Evolutionary conservation across 306 rosid genomes (phyloP).

Genomic region (Heteromeles arbutifolia): DNA sequence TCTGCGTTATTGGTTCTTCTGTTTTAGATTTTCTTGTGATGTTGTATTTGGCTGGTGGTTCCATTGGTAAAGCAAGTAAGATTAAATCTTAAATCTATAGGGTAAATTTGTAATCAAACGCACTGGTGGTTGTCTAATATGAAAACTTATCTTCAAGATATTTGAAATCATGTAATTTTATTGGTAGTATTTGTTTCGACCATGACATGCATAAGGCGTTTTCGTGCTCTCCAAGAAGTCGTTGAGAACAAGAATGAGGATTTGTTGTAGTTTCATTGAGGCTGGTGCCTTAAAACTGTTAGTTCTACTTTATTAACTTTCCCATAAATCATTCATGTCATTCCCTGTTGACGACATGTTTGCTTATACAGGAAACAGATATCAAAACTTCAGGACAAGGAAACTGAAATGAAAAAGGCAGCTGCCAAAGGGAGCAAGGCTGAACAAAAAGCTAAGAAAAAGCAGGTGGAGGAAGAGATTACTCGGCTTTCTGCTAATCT

Average conservation of each 20-base stretch:
- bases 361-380: conserved; percentile 63
- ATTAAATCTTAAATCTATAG: not conserved
- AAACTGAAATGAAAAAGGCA: conserved; percentile 65
- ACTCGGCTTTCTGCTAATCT: conserved; percentile 65
- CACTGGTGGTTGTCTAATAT: not conserved
- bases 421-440: conserved; percentile 97
- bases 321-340: not conserved
- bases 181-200: not conserved
- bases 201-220: not conserved
- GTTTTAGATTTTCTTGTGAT: not conserved
- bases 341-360: conserved; percentile 4
- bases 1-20: not conserved
- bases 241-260: not conserved
- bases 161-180: not conserved
- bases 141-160: not conserved
- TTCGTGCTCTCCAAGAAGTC: not conserved
- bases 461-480: conserved; percentile 87
- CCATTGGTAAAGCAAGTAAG: not conserved
- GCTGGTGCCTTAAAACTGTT: not conserved
- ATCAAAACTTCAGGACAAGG: conserved; percentile 69
- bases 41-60: not conserved
- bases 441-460: conserved; percentile 84
- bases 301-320: not conserved
- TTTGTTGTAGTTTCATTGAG: not conserved
- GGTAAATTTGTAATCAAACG: not conserved